Conservation (phyloP, 805 yeast genomes). For the Suhomyces vadensis region DNA sequence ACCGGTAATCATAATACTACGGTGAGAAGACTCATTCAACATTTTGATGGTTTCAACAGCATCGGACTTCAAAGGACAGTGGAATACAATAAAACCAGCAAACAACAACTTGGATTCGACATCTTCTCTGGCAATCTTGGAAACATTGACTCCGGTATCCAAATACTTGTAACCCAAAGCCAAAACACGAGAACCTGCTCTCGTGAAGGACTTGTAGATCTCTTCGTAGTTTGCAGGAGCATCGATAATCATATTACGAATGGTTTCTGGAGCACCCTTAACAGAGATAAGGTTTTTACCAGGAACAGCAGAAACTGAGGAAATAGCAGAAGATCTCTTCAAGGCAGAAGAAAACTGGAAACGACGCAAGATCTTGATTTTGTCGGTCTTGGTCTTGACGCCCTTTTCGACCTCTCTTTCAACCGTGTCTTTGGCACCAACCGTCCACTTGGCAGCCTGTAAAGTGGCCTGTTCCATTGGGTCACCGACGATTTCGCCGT, state of each 20-base stretch:
- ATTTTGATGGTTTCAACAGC: slow-evolving; percentile 87
- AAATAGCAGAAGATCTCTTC: slow-evolving; percentile 90
- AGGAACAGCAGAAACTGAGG: slow-evolving; percentile 49
- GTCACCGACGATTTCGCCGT: slow-evolving; percentile 97
- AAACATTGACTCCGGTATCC: slow-evolving; percentile 50
- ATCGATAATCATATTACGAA: slow-evolving; percentile 67
- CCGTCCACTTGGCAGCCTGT: slow-evolving; percentile 81
- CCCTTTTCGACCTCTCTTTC: slow-evolving; percentile 36
- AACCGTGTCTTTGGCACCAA: slow-evolving; percentile 73
- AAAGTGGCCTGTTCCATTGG: slow-evolving; percentile 98
- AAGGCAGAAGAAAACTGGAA: slow-evolving; percentile 96
- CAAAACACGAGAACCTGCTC: slow-evolving; percentile 93
- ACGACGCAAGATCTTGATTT: slow-evolving; percentile 78
- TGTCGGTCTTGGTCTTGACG: slow-evolving; percentile 33
- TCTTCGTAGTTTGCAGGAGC: slow-evolving; percentile 83
- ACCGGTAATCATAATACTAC: slow-evolving; percentile 98
- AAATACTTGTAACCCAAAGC: slow-evolving; percentile 88
- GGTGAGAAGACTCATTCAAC: slow-evolving; percentile 93
- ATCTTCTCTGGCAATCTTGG: slow-evolving; percentile 66
- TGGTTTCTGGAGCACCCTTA: slow-evolving; percentile 98
- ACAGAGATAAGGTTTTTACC: slow-evolving; percentile 70
- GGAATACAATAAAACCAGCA: slow-evolving; percentile 95
- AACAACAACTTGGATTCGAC: slow-evolving; percentile 75
- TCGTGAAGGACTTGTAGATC: slow-evolving; percentile 83
- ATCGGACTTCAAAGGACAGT: slow-evolving; percentile 93